These are phyloP conservation scores for Boletus fagicola DNA, from an alignment of 768 basidiomycete species.

Conservation along the genomic window DNA sequence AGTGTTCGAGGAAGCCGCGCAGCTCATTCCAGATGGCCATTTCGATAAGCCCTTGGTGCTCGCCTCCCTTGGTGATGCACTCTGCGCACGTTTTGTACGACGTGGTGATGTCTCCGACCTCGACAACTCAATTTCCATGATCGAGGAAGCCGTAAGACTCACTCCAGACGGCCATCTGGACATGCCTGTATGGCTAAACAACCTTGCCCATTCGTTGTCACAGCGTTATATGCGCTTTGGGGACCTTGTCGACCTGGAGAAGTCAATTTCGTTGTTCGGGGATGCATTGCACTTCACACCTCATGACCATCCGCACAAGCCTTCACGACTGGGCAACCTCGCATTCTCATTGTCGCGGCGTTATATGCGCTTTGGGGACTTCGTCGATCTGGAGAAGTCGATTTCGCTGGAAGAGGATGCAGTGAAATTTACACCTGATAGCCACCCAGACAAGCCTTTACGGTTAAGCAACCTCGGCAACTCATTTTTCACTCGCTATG, in stretches of 20 bases:
- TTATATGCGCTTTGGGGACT: neutral
- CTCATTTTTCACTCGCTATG: neutral
- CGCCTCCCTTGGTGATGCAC: no score
- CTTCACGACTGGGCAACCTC: neutral
- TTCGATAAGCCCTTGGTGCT: no score
- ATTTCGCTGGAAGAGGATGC: neutral
- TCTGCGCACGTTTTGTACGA: no score
- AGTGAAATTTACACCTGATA: neutral
- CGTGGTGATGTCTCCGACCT: no score
- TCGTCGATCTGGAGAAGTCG: neutral
- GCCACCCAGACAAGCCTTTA: neutral
- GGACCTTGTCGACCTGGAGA: neutral
- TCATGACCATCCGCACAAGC: neutral
- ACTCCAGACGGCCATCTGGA: neutral
- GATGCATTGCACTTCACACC: neutral
- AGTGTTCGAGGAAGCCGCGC: no score
- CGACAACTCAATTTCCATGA: no score
- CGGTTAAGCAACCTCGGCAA: neutral
- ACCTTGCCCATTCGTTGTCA: neutral
- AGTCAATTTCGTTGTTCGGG: no score
- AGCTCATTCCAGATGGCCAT: no score
- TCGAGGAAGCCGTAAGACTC: no score
- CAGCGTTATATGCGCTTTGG: neutral
- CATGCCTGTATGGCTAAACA: neutral
- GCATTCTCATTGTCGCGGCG: neutral